Evolutionary conservation across 345 rosid species (phyloP).

Genomic region (Mallotus nudiflorus): DNA sequence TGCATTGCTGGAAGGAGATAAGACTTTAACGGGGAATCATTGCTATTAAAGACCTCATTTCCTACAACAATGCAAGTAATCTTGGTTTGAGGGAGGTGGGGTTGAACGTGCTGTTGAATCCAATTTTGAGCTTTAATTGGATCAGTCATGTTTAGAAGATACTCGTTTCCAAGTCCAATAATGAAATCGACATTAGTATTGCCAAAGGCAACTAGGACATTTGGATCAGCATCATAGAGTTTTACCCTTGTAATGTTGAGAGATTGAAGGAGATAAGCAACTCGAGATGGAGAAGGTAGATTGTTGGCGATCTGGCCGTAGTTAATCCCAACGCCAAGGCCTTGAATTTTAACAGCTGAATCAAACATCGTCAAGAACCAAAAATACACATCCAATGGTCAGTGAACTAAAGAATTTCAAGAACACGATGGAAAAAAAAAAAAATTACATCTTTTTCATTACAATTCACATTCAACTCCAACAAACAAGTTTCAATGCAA

Average conservation of each 20-base stretch:
- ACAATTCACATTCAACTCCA: not conserved
- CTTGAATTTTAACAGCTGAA: constrained; percentile 18
- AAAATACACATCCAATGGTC: not conserved
- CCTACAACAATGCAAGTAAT: constrained; percentile 75
- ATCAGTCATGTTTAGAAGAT: constrained; percentile 57
- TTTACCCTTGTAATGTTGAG: constrained; percentile 69
- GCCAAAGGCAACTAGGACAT: constrained; percentile 74
- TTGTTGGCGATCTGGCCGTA: constrained; percentile 89
- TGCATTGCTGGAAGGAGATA: constrained; percentile 83
- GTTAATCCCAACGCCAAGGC: constrained; percentile 72
- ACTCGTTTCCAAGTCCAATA: constrained; percentile 67
- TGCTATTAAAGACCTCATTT: constrained; percentile 63
- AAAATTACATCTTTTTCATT: not conserved
- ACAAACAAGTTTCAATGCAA: not conserved
- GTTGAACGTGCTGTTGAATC: constrained; percentile 61
- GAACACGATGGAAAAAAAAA: not conserved
- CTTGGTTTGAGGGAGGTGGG: constrained; percentile 54
- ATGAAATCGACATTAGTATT: constrained; percentile 69
- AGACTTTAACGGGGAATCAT: constrained; percentile 34
- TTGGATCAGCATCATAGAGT: constrained; percentile 82
- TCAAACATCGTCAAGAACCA: not conserved
- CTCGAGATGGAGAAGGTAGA: constrained; percentile 76
- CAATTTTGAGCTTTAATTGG: constrained; percentile 61
- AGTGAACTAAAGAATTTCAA: not conserved
- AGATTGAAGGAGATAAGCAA: constrained; percentile 54